phyloP scores from a whole-genome alignment of 768 basidiomycete species.

The Pleurotus salmoneostramineus region DNA sequence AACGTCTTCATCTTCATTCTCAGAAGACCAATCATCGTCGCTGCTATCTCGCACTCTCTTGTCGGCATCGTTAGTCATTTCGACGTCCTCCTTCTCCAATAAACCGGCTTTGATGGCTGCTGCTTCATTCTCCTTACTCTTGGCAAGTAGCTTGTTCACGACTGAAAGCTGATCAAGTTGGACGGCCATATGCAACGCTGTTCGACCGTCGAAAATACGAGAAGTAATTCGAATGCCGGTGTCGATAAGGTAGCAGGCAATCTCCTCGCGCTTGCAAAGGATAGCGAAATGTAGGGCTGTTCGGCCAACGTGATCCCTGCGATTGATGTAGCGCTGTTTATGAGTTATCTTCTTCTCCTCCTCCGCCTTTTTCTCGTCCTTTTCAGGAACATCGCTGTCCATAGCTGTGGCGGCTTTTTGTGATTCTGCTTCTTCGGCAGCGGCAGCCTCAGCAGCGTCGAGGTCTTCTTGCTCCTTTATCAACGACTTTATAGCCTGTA shows the following conservation, averaged over 20 bases:
- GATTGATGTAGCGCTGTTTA: constrained; percentile 26
- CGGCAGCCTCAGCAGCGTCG: constrained; percentile 22
- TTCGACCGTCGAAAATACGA: constrained; percentile 53
- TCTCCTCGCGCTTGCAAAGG: constrained; percentile 37
- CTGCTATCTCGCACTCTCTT: constrained; percentile 29
- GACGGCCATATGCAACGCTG: constrained; percentile 53
- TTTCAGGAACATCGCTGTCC: constrained; percentile 25
- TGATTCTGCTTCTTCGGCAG: constrained; percentile 27
- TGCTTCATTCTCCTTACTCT: constrained; percentile 37
- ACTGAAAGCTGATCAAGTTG: constrained; percentile 39
- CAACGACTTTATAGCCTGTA: constrained; percentile 30
- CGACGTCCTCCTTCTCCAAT: constrained; percentile 19
- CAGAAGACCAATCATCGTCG: constrained; percentile 50
- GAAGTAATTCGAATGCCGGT: constrained; percentile 53
- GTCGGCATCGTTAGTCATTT: constrained; percentile 19
- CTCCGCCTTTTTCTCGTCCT: not conserved
- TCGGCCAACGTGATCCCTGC: constrained; percentile 60
- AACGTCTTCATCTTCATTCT: constrained; percentile 24
- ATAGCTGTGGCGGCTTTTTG: constrained; percentile 36
- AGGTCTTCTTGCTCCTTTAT: constrained; percentile 37
- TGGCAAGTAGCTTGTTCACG: constrained; percentile 46
- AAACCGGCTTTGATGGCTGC: constrained; percentile 16
- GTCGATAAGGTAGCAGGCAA: constrained; percentile 49
- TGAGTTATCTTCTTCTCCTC: constrained; percentile 4
- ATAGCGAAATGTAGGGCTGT: constrained; percentile 59